Evolutionary conservation across 2,329 filamentous ascomycete species (phyloP), one percentile per base, ranked within the genome.

Genomic region (Alternaria triticina): DNA sequence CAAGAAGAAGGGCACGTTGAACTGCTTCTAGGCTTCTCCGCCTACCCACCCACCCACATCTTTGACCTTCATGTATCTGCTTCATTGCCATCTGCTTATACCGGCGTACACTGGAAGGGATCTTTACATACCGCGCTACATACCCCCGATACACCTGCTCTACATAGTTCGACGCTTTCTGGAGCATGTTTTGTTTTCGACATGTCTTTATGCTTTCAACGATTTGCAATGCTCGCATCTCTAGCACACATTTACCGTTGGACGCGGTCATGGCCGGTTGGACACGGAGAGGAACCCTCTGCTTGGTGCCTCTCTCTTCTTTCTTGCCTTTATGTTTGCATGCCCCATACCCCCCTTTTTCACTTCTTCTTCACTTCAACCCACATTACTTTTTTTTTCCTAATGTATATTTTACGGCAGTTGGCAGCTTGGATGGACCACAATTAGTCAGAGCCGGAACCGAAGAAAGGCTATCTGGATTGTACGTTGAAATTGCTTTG

Each of bases 1-100:
- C 87, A 94, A 96, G 82, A 94, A 96, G 82, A 97, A 97, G 87
- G 89, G 91, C 75, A 94, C 91, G 71, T 87, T 99, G 81, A 98
- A 97, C 85, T 99, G 96, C 87, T 99, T 99, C 86, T 97, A 93
- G 69, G 40, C 54, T 54, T 47, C 45, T 56, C 25, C 27, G 54
- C 59, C 23, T 27, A 52, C 22, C 40, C 57, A 44, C 67, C 56
- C 63, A 52, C 49, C 13, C 43, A 62, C 23, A 61, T 45, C 56
- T 57, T 67, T 67, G 59, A 60, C 51, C 56, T 63, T 63, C 50
- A 52, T 70, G 67, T 71, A 70, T 59, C 51, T 64, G 50, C 61
- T 68, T 69, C 59, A 66, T 67, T 66, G 61, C 66, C 64, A 70
- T 63, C 59, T 69, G 62, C 64, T 66, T 69, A 61, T 65, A 60